A percentile compares a stretch with the other conserved stretches of the same genome.
Evolutionary conservation across 352 stramenopile species (phyloP).

Genomic region (Globisporangium carolinianum): DNA sequence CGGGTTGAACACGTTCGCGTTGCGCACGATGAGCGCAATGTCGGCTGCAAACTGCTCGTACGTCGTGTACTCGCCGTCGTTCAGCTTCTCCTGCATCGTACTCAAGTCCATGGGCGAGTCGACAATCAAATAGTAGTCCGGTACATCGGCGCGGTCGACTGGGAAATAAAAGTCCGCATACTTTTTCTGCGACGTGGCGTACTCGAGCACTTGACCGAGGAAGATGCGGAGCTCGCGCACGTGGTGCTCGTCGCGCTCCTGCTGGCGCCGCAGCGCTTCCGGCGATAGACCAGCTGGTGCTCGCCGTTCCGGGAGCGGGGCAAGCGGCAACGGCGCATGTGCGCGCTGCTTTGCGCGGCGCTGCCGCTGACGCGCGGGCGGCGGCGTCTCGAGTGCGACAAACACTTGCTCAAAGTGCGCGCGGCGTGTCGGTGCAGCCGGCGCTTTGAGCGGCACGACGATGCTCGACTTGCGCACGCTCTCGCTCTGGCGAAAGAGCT

Average conservation of each 20-base stretch:
- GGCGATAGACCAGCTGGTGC: constrained; percentile 15
- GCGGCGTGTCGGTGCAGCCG: constrained; percentile 20
- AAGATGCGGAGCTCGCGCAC: constrained; percentile 87
- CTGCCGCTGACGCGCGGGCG: constrained; percentile 20
- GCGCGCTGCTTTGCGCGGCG: constrained; percentile 15
- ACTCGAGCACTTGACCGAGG: constrained; percentile 76
- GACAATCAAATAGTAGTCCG: constrained; percentile 88
- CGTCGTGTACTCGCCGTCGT: constrained; percentile 85
- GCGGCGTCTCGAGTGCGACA: constrained; percentile 40
- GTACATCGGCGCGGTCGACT: constrained; percentile 71
- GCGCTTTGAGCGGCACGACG: constrained; percentile 29
- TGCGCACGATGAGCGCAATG: constrained; percentile 83
- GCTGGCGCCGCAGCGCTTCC: constrained; percentile 36
- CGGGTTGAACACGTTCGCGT: constrained; percentile 89
- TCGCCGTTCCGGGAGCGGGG: constrained; percentile 30
- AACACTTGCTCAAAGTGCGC: constrained; percentile 67
- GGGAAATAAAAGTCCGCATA: constrained; percentile 69
- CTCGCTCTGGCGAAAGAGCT: constrained; percentile 47
- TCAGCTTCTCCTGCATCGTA: constrained; percentile 86
- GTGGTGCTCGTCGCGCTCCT: constrained; percentile 75
- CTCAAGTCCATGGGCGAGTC: constrained; percentile 83
- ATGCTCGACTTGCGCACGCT: constrained; percentile 38
- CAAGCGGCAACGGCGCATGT: constrained; percentile 52
- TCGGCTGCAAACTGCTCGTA: constrained; percentile 86
- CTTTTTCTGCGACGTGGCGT: constrained; percentile 58